Base-by-base conservation (phyloP, 2,329 filamentous ascomycete genomes). In the Calonectria hawksworthii region DNA sequence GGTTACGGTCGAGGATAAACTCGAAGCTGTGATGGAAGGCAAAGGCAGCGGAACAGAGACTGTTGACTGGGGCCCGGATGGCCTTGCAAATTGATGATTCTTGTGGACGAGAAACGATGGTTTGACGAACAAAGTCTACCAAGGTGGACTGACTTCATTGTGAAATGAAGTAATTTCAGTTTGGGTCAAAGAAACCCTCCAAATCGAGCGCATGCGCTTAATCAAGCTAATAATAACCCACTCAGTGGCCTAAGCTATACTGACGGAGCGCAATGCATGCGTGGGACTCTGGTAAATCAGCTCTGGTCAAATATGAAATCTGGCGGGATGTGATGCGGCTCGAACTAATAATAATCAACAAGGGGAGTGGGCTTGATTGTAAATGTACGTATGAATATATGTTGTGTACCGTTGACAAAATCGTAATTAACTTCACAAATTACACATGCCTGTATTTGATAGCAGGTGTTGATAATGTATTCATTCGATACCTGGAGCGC, bases 1-100 rank as follows among this genome's bases (percentile, higher is more conserved):
- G 83, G 83, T 90, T 11, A 90, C 89, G 2, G 88, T 88, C 70
- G 89, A 90, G 79, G 89, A 90, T 74, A 90, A 88, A 76, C 84
- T 90, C 10, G 89, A 90, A 79, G 87, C 84, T 21, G 85, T 90
- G 59, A 90, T 90, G 88, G 88, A 89, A 76, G 86, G 86, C 34
- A 86, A 85, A 68, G 86, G 86, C 2, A 85, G 84, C 51, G 82
- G 80, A 6, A 75, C 83, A 14, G 77, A 82, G 0, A 66, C 80
- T 4, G 83, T 89, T 23, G 87, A 89, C 68, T 90, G 88, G 88
- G 87, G 86, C 1, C 83, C 86, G 9, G 86, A 87, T 6, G 71
- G 54, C 10, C 56, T 63, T 28, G 36, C 23, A 1, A 61, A 61
- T 63, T 63, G 34, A 63, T 63, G 34, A 11, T 1, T 63, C n/a